Percentiles rank a stretch among this genome's conserved stretches.
phyloP scores from a whole-genome alignment of 2,329 filamentous ascomycete genomes.

The Phialophora tarda region DNA sequence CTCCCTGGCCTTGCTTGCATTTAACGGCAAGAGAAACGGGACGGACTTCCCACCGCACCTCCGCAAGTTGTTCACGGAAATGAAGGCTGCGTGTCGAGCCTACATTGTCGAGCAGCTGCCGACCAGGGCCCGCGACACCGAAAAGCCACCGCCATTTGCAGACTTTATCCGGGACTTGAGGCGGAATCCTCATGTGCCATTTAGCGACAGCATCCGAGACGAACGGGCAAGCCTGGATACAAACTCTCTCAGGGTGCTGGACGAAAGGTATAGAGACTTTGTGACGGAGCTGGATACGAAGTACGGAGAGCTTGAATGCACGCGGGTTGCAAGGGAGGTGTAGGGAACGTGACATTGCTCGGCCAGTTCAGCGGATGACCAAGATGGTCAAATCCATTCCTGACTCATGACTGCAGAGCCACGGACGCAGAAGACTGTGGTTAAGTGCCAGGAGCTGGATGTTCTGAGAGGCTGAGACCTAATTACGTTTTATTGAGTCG shows the following conservation, averaged over 20 bases:
- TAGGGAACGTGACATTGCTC: neutral
- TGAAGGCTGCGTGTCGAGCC: slow-evolving; percentile 1
- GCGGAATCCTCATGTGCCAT: neutral
- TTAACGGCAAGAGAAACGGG: neutral
- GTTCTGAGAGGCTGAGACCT: too few relatives aligned
- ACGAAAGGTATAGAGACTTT: neutral
- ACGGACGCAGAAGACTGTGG: too few relatives aligned
- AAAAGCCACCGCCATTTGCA: neutral
- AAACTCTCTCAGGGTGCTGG: neutral
- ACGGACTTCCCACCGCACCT: neutral
- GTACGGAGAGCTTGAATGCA: neutral
- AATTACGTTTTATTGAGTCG: too few relatives aligned
- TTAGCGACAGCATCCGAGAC: neutral
- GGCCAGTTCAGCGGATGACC: neutral
- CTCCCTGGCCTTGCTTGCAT: neutral
- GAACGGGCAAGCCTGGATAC: neutral
- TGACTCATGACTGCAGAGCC: too few relatives aligned
- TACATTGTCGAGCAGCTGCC: neutral
- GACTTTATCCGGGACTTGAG: neutral
- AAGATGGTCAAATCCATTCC: too few relatives aligned
- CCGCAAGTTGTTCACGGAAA: neutral
- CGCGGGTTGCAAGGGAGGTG: neutral
- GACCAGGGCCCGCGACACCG: neutral
- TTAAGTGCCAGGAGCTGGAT: too few relatives aligned
- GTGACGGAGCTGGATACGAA: neutral